Evolutionary conservation across 495 filamentous ascomycete species (phyloP), one percentile per base, ranked within the genome.

Genomic region (Penicillium lividum): DNA sequence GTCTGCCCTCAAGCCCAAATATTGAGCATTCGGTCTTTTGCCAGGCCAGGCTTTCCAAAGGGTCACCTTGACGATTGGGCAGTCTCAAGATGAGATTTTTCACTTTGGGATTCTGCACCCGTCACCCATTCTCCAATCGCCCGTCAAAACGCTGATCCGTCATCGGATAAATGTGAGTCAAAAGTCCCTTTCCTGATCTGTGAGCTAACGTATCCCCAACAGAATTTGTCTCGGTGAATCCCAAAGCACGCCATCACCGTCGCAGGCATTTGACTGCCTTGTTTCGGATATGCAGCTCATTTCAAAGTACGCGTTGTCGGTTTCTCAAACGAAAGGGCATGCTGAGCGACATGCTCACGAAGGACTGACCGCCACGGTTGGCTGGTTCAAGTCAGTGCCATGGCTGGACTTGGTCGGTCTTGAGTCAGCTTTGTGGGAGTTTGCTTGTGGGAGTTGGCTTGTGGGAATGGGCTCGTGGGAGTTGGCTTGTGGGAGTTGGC

Each of bases 111-210:
- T 45, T 45, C 16, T 45, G 18, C 25, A 45, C 43, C 25, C 43
- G 5, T 27, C 18, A 15, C 18, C 43, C 18, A 45, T 9, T 16
- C 18, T 27, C 43, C 9, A 27, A 45, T 45, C 25, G 43, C 16
- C 16, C 2, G 18, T 45, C 43, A 40, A 45, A 27, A 45, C 18
- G 43, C 43, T 45, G 43, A 45, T 45, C 43, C 27, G 18, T 15
- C 43, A 45, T 25, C 18, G 25, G 43, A 27, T 22, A 45, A 25
- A 45, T 11, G 43, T 45, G 43, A 45, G 43, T 45, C 43, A 45
- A 27, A 1, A 1, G 16, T 27, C 18, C 43, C 43, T 45, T 45
- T 27, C 27, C 18, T 25, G 18, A 45, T 45, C 18, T 10, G 27
- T 25, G 25, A 8, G 18, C 25, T 45, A 45, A 45, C 2, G 16